A percentile compares a stretch with the other conserved stretches of the same genome.
Evolutionary conservation across 805 yeast species (phyloP).

Genomic region (Cyberlindnera euphorbiiphila): DNA sequence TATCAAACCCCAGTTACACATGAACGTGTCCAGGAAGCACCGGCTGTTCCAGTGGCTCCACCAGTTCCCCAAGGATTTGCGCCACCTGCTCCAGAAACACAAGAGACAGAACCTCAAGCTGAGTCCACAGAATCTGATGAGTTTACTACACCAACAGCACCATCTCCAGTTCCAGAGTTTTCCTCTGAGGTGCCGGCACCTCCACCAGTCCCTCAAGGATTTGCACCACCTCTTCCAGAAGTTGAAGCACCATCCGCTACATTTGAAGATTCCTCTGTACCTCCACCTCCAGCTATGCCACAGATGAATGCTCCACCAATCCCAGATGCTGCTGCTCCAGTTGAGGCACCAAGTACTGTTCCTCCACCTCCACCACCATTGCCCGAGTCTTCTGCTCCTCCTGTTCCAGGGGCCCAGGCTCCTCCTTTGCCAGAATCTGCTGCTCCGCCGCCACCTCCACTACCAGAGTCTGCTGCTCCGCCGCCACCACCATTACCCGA

Average conservation of each 20-base stretch:
- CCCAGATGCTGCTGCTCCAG: constrained; percentile 28
- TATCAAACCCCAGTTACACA: neutral
- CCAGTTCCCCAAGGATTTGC: constrained; percentile 18
- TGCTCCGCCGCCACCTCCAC: constrained; percentile 13
- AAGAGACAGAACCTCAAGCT: constrained; percentile 1
- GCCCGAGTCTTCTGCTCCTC: constrained; percentile 26
- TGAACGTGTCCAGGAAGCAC: neutral
- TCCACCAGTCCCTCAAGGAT: constrained; percentile 34
- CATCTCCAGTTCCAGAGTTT: constrained; percentile 25
- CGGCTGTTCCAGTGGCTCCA: constrained; percentile 4
- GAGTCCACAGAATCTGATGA: constrained; percentile 10
- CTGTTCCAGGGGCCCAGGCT: constrained; percentile 1
- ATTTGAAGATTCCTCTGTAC: no score
- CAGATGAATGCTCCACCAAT: constrained; percentile 32
- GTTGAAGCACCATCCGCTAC: constrained; percentile 33
- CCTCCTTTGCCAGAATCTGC: constrained; percentile 26
- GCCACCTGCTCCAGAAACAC: constrained; percentile 25
- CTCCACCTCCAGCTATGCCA: constrained; percentile 26
- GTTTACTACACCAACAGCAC: constrained; percentile 22
- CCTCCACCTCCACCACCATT: constrained; percentile 30
- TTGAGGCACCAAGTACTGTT: constrained; percentile 1
- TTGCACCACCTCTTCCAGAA: constrained; percentile 26
- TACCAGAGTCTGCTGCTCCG: constrained; percentile 19
- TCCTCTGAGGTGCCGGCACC: constrained; percentile 31
- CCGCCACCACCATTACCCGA: constrained; percentile 20